Evolutionary conservation across 208 protist genomes (phyloP), one percentile per base, ranked within the genome.

Genomic region (Acanthamoeba sp.): DNA sequence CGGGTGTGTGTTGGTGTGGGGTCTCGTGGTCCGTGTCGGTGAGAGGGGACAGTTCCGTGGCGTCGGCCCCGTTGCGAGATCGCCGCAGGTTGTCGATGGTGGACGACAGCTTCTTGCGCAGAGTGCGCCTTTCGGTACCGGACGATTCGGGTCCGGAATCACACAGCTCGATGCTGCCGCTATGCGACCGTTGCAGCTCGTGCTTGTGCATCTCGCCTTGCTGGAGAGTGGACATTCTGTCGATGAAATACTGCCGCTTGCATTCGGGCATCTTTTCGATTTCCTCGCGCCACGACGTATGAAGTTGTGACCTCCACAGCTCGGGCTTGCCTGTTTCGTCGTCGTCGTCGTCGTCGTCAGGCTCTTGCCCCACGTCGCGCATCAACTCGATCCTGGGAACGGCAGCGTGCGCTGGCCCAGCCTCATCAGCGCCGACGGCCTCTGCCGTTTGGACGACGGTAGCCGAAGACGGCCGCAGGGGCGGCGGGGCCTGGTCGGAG

Each of bases 211-310:
- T 38, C 14, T 18, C 5, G 36, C 12, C 66, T 76, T 42, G 48
- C 48, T 52, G 48, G 48, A 52, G 48, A 9, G 36, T 9, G 12
- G 73, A 14, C 73, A 84, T 45, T 38, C 40, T 48, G 73, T 34
- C 73, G 38, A 32, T 32, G 50, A 91, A 91, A 22, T 66, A 69
- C 36, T 62, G 12, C 10, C 84, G n/a, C 52, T 91, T 59, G 24
- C 69, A 6, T 18, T 27, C 50, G 40, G 84, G 55, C 84, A 91
- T 91, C 24, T 71, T 91, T 50, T 91, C 84, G 14, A 91, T 69
- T 50, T 91, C 84, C 36, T 91, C 84, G 10, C 50, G 32, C 84
- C 84, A 91, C 10, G 84, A 91, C 7, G 32, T 36, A 22, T 71
- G 50, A 9, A 91, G 84, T 20, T 84, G 84, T 10, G 50, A 34